Conservation (phyloP, 257 asterid species). For the Schizonepeta tenuifolia region DNA sequence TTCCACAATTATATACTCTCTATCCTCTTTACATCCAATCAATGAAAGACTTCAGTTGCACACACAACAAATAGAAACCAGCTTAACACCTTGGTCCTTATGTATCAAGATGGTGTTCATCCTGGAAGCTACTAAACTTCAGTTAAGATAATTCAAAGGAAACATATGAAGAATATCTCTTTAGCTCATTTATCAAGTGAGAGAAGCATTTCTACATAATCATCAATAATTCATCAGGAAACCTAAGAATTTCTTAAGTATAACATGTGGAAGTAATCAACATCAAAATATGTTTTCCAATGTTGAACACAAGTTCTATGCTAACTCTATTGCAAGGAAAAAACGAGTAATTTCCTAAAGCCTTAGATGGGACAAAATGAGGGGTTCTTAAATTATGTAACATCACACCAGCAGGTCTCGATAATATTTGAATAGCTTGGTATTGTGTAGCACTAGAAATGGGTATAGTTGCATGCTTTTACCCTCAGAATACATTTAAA, state of each 20-base stretch:
- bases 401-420: background rate
- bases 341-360: background rate
- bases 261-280: background rate
- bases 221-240: background rate
- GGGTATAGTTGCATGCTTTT: background rate
- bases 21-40: background rate
- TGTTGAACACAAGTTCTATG: background rate
- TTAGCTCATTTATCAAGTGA: background rate
- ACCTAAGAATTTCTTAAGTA: background rate
- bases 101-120: background rate
- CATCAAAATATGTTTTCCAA: background rate
- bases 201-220: background rate
- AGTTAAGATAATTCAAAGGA: slow-evolving; percentile 3
- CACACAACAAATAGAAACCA: background rate
- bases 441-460: background rate
- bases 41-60: background rate
- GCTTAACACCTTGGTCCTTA: background rate
- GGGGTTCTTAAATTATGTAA: background rate
- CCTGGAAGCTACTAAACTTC: background rate
- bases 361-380: background rate
- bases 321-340: background rate
- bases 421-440: background rate
- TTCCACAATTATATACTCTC: background rate
- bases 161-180: background rate
- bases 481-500: background rate